phyloP scores from a whole-genome alignment of 495 filamentous ascomycete genomes.

The Tuber indicum region DNA sequence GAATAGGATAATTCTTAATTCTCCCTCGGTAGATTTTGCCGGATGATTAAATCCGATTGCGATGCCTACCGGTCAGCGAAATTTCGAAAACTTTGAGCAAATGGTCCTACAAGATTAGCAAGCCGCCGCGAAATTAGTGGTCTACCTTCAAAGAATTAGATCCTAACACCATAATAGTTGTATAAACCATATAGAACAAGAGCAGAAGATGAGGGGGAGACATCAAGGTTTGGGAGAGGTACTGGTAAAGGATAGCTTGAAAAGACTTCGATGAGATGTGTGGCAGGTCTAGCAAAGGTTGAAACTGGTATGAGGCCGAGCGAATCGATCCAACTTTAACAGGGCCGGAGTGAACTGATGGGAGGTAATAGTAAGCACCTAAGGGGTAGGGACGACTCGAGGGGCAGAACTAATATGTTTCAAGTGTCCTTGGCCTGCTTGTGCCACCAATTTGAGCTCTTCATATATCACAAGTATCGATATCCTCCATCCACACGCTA shows the following conservation, averaged over 20 bases:
- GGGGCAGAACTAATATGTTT: slow-evolving; percentile 6
- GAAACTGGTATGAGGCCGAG: not conserved
- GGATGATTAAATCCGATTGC: not conserved
- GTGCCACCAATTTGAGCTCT: slow-evolving; percentile 9
- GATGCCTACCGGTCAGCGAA: not conserved
- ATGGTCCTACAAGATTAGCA: not conserved
- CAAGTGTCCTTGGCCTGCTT: slow-evolving; percentile 22
- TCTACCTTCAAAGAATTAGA: not conserved
- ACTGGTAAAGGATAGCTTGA: not conserved
- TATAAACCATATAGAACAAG: not conserved
- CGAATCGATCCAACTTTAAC: slow-evolving; percentile 17
- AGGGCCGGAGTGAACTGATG: not conserved
- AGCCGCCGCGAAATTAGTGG: not conserved
- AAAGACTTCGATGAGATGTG: not conserved
- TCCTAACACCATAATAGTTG: not conserved
- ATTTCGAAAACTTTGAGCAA: not conserved
- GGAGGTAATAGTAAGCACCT: slow-evolving; percentile 14
- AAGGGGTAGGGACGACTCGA: not conserved
- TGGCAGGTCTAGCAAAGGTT: not conserved
- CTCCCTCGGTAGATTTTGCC: not conserved
- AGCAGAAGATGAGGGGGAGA: not conserved
- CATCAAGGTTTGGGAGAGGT: not conserved
- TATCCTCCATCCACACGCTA: slow-evolving; percentile 5
- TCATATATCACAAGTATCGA: slow-evolving; percentile 2
- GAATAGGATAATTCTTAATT: not conserved